Percentiles rank a stretch among this genome's conserved stretches.
Evolutionary conservation across 805 yeast species (phyloP).

Genomic region (Hanseniaspora clermontiae): DNA sequence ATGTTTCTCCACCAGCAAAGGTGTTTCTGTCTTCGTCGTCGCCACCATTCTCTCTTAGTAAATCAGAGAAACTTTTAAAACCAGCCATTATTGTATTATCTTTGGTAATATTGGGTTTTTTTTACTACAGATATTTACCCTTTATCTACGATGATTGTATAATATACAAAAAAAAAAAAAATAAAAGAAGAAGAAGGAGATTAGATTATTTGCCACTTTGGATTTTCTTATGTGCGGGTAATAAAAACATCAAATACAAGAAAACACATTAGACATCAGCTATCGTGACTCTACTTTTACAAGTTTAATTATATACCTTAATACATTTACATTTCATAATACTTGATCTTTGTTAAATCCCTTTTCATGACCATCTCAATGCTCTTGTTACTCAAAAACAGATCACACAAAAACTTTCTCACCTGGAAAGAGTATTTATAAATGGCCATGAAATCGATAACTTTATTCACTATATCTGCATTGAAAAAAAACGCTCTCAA

Average conservation of each 20-base stretch:
- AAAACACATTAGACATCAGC: background rate
- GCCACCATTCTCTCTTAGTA: slow-evolving; percentile 29
- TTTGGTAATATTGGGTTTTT: background rate
- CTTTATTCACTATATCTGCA: slow-evolving; percentile 42
- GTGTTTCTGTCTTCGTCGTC: slow-evolving; percentile 50
- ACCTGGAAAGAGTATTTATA: slow-evolving; percentile 51
- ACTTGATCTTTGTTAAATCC: slow-evolving; percentile 25
- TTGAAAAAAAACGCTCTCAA: background rate
- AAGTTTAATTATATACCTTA: background rate
- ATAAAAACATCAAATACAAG: background rate
- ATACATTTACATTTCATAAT: background rate
- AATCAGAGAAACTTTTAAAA: slow-evolving; percentile 32
- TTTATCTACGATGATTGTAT: background rate
- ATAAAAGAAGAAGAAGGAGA: background rate
- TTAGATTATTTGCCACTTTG: background rate
- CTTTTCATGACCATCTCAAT: slow-evolving; percentile 41
- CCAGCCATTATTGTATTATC: slow-evolving; percentile 15
- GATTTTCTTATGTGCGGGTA: background rate
- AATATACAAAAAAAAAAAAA: too few species aligned
- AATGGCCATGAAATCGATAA: slow-evolving; percentile 38
- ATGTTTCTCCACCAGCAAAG: slow-evolving; percentile 58
- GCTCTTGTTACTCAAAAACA: slow-evolving; percentile 42
- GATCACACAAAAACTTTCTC: slow-evolving; percentile 52
- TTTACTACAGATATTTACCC: background rate
- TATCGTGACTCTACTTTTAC: background rate